Conservation (phyloP, 331 rosid genomes). For the Acacia concinna region DNA sequence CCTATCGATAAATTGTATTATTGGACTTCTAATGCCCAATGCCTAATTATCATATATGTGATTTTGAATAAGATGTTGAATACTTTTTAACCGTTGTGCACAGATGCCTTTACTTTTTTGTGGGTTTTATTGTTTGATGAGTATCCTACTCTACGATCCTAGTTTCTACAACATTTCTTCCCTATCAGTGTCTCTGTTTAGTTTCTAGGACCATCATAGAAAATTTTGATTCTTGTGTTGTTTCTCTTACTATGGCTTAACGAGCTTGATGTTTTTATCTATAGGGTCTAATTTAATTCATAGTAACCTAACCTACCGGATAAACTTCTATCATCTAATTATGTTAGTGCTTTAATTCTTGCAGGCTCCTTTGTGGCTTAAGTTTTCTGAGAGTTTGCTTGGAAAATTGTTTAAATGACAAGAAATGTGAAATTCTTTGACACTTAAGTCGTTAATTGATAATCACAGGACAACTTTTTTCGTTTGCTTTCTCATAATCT, state of each 20-base stretch:
- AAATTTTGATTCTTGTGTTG: background rate
- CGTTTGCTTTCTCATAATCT: conserved; percentile 37
- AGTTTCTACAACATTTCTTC: background rate
- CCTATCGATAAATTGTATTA: too few relatives aligned
- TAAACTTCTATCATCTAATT: background rate
- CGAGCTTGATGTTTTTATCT: background rate
- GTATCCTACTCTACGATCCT: background rate
- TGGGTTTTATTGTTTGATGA: background rate
- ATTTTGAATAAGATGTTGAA: too few relatives aligned
- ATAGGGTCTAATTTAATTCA: background rate
- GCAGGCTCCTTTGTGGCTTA: conserved; percentile 32
- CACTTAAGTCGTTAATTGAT: conserved; percentile 29
- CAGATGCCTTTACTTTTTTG: too few relatives aligned
- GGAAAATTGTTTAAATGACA: conserved; percentile 26
- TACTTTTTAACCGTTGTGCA: too few relatives aligned
- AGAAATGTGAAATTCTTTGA: conserved; percentile 22
- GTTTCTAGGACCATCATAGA: background rate
- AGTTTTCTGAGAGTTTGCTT: background rate
- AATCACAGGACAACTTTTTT: conserved; percentile 42
- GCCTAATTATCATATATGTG: too few relatives aligned
- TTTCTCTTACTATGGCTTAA: background rate
- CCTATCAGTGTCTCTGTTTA: background rate
- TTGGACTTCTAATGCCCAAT: too few relatives aligned
- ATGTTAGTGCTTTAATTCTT: conserved; percentile 7
- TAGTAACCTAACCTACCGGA: conserved; percentile 6